phyloP scores from a whole-genome alignment of 2,329 filamentous ascomycete genomes.

The Trichophyton simii region DNA sequence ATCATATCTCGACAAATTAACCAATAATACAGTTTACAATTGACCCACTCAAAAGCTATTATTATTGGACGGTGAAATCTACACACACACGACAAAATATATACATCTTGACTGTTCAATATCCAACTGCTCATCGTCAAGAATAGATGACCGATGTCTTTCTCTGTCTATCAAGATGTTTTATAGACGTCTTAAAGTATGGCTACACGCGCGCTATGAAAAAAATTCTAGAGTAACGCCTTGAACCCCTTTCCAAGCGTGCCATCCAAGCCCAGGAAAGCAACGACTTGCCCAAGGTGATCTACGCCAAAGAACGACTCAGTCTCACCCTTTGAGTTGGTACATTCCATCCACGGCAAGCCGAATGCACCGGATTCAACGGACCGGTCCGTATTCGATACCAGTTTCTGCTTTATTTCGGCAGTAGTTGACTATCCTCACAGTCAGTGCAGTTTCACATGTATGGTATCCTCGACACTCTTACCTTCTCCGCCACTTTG shows the following conservation, averaged over 20 bases:
- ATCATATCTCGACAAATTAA: too few relatives aligned
- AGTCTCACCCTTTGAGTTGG: conserved; percentile 40
- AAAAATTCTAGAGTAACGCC: conserved; percentile 17
- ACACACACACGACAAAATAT: too few relatives aligned
- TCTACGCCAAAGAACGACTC: conserved; percentile 50
- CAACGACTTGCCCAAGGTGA: conserved; percentile 43
- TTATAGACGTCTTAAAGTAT: too few relatives aligned
- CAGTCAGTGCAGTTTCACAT: conserved; percentile 6
- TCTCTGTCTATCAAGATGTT: background rate
- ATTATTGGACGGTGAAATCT: too few relatives aligned
- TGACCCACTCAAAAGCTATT: too few relatives aligned
- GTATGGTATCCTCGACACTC: background rate
- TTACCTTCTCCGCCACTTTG: conserved; percentile 32
- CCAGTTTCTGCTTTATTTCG: conserved; percentile 37
- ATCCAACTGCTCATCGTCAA: too few relatives aligned
- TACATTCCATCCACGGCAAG: conserved; percentile 47
- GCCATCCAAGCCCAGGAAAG: conserved; percentile 41
- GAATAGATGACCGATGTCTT: too few relatives aligned
- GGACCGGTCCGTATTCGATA: conserved; percentile 39
- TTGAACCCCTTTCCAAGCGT: conserved; percentile 20
- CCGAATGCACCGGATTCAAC: conserved; percentile 47
- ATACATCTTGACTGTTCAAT: too few relatives aligned
- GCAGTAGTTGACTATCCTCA: conserved; percentile 17
- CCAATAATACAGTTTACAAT: too few relatives aligned
- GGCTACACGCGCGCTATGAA: too few relatives aligned